Conservation (phyloP, 176 grass and related monocot genomes). For the Rhynchospora breviuscula region DNA sequence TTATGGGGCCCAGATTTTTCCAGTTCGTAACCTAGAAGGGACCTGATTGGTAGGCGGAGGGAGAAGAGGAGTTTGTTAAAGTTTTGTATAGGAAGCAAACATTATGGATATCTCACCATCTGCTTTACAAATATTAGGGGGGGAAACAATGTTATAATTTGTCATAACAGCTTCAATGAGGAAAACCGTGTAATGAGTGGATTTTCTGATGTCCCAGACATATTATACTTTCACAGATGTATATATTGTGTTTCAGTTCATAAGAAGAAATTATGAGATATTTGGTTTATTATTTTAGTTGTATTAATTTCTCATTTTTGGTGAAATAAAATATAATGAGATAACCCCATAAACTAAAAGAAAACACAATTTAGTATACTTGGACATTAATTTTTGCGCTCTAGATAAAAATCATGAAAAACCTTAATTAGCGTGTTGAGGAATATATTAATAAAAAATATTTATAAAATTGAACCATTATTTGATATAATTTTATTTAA, state of each 20-base stretch:
- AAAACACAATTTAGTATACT: background rate
- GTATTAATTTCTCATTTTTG: background rate
- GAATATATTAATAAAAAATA: background rate
- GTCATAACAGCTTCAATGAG: background rate
- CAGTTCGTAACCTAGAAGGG: conserved; percentile 1
- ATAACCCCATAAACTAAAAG: background rate
- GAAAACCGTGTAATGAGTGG: background rate
- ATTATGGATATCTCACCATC: conserved; percentile 29
- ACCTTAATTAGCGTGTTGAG: background rate
- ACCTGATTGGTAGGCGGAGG: conserved; percentile 10
- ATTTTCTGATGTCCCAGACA: background rate
- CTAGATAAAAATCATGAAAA: background rate
- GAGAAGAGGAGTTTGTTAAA: conserved; percentile 41
- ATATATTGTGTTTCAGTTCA: background rate
- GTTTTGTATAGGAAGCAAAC: conserved; percentile 43
- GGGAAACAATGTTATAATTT: background rate
- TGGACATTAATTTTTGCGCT: background rate
- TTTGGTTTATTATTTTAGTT: background rate
- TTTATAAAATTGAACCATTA: too few species aligned
- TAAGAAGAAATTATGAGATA: background rate
- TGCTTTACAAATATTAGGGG: conserved; percentile 3
- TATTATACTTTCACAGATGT: background rate
- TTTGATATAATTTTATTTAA: too few species aligned
- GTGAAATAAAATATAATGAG: background rate
- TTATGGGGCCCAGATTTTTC: background rate